Evolutionary conservation across 441 rosid species (phyloP), one percentile per base, ranked within the genome.

Genomic region (Rhodomyrtus psidioides): DNA sequence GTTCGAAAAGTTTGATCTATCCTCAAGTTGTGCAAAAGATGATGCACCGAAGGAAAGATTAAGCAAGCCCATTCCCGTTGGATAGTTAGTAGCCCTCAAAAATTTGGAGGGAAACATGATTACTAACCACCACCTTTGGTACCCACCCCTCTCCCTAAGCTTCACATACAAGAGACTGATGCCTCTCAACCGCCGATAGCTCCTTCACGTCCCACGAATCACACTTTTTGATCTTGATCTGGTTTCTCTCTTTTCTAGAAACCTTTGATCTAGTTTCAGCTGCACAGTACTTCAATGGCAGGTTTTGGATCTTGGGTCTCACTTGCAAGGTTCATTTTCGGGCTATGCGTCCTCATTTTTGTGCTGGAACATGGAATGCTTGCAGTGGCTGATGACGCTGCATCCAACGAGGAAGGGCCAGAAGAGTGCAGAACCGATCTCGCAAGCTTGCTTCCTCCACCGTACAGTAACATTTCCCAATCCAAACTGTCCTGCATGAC

Each of bases 381-480:
- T 26, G 88, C 84, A 28, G 62, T 84, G 49, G 86, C 83, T 23
- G 83, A 79, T 34, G 86, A 30, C 46, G 82, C 55, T 27, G 87
- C 82, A 55, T 53, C 88, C 0, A 14, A 12, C n/a, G 7, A 16
- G 17, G 88, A 55, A 55, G 87, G 88, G 85, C 84, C 91, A 26
- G 91, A 91, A 86, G 95, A 95, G 76, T 97, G 99, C 87, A 90
- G 90, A 17, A 91, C 88, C 14, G 92, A 92, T 82, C 82, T 92
- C 83, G 89, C 91, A 12, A 88, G 62, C 53, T 91, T 96, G 76
- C 98, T 97, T 84, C 95, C 96, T 83, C 99, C 98, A 7, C 99
- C 99, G 2, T 97, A 95, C 85, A 91, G 90, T 65, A 96, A 93
- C 83, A 86, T 93, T 83, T 92, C 99, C 39, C 92, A 92, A 55